Evolutionary conservation across 2,329 filamentous ascomycete genomes (phyloP).

Genomic region (Penicillium sp.): DNA sequence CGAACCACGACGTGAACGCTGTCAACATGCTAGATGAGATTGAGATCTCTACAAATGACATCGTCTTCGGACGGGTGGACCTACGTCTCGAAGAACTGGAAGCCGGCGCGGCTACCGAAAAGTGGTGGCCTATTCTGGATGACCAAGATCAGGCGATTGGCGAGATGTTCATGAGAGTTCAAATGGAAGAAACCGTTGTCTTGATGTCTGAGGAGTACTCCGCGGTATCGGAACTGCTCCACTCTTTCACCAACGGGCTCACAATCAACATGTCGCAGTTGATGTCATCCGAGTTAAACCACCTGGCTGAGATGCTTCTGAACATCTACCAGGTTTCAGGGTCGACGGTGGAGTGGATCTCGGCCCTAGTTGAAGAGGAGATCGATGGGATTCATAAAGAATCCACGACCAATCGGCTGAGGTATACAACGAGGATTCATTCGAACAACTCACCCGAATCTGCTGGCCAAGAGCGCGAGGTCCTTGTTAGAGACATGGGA

Average conservation of each 20-base stretch:
- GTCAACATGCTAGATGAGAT: conserved; percentile 44
- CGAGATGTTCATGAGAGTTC: conserved; percentile 77
- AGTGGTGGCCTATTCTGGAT: conserved; percentile 81
- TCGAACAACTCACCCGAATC: conserved; percentile 58
- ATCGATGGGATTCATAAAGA: conserved; percentile 91
- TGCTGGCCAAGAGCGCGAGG: conserved; percentile 53
- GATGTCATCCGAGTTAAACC: conserved; percentile 71
- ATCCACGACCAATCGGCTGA: conserved; percentile 60
- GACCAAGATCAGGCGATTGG: conserved; percentile 72
- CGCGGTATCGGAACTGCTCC: conserved; percentile 74
- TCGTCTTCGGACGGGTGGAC: conserved; percentile 61
- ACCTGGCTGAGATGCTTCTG: conserved; percentile 78
- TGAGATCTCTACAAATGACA: conserved; percentile 47
- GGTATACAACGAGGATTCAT: conserved; percentile 61
- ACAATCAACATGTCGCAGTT: conserved; percentile 79
- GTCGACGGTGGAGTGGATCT: conserved; percentile 81
- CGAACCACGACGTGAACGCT: conserved; percentile 41
- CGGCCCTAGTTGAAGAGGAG: conserved; percentile 89
- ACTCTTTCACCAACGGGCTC: conserved; percentile 76
- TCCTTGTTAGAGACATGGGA: conserved; percentile 61
- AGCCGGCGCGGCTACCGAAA: conserved; percentile 71
- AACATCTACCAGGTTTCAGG: conserved; percentile 96
- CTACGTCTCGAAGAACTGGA: conserved; percentile 76
- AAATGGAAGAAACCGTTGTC: conserved; percentile 84
- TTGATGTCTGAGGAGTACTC: conserved; percentile 82